Percentiles rank a stretch among this genome's conserved stretches.
Evolutionary conservation across 2,329 filamentous ascomycete species (phyloP).

Genomic region (Tolypocladium pustulatum): DNA sequence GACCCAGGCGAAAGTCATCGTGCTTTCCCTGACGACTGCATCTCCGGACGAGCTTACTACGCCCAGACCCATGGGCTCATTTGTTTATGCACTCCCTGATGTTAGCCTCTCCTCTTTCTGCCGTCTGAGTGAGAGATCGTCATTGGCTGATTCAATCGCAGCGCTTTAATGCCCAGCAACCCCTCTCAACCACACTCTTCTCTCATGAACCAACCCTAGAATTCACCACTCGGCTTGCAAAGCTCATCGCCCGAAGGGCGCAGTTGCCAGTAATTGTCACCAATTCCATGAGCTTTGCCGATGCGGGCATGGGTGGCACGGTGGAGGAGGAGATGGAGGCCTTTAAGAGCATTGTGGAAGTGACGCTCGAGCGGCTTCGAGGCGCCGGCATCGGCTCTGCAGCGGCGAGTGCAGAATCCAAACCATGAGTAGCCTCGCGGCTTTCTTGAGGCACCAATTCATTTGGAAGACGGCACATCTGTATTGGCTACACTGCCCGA

Average conservation of each 20-base stretch:
- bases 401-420: background rate
- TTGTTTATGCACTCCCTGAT: conserved; percentile 89
- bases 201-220: conserved; percentile 67
- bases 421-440: background rate
- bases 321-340: conserved; percentile 94
- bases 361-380: conserved; percentile 34
- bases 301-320: conserved; percentile 63
- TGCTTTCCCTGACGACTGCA: conserved; percentile 52
- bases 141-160: conserved; percentile 12
- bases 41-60: conserved; percentile 38
- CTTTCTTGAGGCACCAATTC: background rate
- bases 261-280: conserved; percentile 78
- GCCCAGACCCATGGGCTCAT: conserved; percentile 62
- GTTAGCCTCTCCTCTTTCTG: conserved; percentile 31
- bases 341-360: conserved; percentile 62
- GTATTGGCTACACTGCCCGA: background rate
- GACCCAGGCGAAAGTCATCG: conserved; percentile 43
- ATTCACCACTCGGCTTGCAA: conserved; percentile 77
- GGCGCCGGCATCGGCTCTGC: conserved; percentile 5
- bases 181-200: conserved; percentile 72
- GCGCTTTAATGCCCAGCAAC: conserved; percentile 45
- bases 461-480: too few relatives aligned
- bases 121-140: background rate
- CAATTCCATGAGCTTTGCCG: conserved; percentile 71
- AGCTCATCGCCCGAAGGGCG: conserved; percentile 65